Base-by-base conservation (phyloP, 2,329 filamentous ascomycete genomes). In the Xylariaceae sp. region DNA sequence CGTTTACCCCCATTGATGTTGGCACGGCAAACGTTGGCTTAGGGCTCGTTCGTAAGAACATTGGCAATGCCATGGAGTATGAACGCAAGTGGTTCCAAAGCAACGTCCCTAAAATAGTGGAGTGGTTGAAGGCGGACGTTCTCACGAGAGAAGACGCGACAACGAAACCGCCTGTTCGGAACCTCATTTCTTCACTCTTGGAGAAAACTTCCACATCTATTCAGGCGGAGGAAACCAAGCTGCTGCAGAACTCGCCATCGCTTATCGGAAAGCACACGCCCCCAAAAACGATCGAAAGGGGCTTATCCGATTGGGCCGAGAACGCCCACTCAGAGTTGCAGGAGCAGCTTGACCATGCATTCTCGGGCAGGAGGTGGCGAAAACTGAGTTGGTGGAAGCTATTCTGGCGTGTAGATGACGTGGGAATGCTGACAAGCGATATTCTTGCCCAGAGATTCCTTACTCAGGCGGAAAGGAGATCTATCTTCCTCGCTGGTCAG, bases 381-480 rank as follows among this genome's bases (percentile, higher is more conserved):
- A 88, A 89, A 63, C 78, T 96, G 3, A 82, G 86, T 13, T 97
- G 93, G 92, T 97, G 91, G 88, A 96, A 96, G 72, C 81, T 97
- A 0, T 92, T 96, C 71, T 96, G 92, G 92, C 86, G 91, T 17
- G 92, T 94, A 23, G 93, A 97, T 70, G 93, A 97, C 68, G 90
- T 97, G 9, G 85, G 86, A 2, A 88, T 93, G 81, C 86, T 96
- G 57, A 87, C 89, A 2, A 84, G 86, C 0, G 89, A 94, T 66
- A 88, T 97, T 61, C 78, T 97, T 2, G 82, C 84, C 61, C 86
- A 87, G 64, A 81, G 83, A 5, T 97, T 95, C 77, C 81, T 99
- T 2, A 83, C 86, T 0, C 82, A 82, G 2, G 88, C 92, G 0
- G 92, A 97, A 73, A 87, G 87, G 66, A 87, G 86, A 57, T 82